Evolutionary conservation across 73 alveolate species (phyloP).

Genomic region (Urostyla sp.): DNA sequence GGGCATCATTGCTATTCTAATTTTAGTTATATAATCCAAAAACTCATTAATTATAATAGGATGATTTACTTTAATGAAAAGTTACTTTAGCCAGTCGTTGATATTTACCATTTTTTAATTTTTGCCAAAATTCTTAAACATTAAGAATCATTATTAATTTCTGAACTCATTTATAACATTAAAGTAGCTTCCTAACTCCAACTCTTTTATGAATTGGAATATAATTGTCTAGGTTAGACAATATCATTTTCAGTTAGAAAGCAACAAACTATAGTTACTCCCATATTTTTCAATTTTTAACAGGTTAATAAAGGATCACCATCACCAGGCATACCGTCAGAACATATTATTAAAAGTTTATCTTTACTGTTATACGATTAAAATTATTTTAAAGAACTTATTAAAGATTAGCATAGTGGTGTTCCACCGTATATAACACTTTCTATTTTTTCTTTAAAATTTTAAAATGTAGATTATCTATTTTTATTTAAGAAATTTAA

Average conservation of each 20-base stretch:
- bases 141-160: neutral
- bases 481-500: neutral
- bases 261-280: neutral
- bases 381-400: neutral
- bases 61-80: neutral
- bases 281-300: neutral
- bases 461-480: neutral
- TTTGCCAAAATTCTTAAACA: neutral
- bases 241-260: neutral
- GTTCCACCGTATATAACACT: neutral
- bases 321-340: neutral
- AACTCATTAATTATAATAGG: neutral
- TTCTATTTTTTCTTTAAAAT: neutral
- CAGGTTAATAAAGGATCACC: neutral
- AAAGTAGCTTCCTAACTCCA: neutral
- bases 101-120: neutral
- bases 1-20: neutral
- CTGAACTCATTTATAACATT: neutral
- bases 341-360: neutral
- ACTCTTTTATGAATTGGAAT: neutral
- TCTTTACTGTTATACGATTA: neutral
- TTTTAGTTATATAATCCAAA: neutral
- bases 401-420: neutral
- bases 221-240: neutral
- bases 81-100: conserved; percentile 10